Evolutionary conservation across 495 filamentous ascomycete species (phyloP).

Genomic region (Schizothecium vesticola): DNA sequence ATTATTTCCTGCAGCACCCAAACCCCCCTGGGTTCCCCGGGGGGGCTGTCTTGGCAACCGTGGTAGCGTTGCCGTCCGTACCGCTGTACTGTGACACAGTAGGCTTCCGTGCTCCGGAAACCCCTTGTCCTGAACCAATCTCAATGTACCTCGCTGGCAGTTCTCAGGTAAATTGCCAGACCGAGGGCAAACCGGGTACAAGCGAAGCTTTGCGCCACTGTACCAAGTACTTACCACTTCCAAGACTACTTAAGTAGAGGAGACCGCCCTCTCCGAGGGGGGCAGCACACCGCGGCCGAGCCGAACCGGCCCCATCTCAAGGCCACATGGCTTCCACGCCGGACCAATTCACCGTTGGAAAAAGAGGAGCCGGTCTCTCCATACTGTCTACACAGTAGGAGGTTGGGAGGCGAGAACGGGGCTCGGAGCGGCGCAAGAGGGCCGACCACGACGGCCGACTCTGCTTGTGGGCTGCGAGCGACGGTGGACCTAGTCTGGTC

Average conservation of each 20-base stretch:
- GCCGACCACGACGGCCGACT: not conserved
- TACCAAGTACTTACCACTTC: not conserved
- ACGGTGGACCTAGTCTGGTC: too few relatives aligned
- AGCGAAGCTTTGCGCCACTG: not conserved
- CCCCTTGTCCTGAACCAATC: not conserved
- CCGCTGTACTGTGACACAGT: not conserved
- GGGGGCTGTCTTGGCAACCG: slow-evolving; percentile 7
- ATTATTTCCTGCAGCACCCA: slow-evolving; percentile 13
- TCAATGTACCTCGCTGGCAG: not conserved
- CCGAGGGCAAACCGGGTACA: slow-evolving; percentile 10
- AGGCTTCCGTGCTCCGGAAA: not conserved
- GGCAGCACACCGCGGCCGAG: not conserved
- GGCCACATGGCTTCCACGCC: slow-evolving; percentile 9
- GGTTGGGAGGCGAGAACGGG: not conserved
- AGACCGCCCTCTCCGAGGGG: not conserved
- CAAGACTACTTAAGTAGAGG: not conserved
- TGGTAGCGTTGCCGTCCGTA: slow-evolving; percentile 3
- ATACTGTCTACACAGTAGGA: too few relatives aligned
- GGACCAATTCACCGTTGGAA: not conserved
- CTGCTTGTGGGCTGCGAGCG: not conserved
- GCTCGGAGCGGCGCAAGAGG: not conserved
- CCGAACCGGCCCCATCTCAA: not conserved
- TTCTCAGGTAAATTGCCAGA: slow-evolving; percentile 10
- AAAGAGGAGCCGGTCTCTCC: not conserved
- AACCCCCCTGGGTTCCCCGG: slow-evolving; percentile 3